phyloP scores from a whole-genome alignment of 2,329 filamentous ascomycete genomes.

The Aspergillus amoenus region DNA sequence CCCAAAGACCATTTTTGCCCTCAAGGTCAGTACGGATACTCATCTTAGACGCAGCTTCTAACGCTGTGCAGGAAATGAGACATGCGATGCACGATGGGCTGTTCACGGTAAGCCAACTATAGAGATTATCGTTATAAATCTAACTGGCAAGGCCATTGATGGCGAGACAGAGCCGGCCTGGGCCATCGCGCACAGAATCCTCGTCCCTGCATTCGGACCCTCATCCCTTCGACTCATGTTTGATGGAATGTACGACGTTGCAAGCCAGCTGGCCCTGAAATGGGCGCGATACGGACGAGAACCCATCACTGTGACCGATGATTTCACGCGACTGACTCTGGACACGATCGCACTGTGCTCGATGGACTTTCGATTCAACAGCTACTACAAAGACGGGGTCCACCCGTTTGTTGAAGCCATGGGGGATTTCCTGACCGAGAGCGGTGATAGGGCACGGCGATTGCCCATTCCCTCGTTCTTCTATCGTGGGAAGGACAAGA shows the following conservation, averaged over 20 bases:
- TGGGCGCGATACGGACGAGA: not conserved
- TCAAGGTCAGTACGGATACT: not conserved
- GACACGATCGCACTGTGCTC: slow-evolving; percentile 45
- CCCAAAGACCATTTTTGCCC: not conserved
- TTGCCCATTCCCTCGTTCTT: not conserved
- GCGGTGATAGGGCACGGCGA: slow-evolving; percentile 26
- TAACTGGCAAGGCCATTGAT: not conserved
- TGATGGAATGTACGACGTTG: not conserved
- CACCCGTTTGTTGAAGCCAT: slow-evolving; percentile 71
- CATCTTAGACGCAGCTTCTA: not conserved
- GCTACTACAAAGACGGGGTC: slow-evolving; percentile 66
- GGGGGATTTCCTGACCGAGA: slow-evolving; percentile 60
- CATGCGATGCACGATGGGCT: not conserved
- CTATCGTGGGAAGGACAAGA: not conserved
- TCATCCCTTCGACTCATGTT: not conserved
- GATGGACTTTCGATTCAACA: slow-evolving; percentile 75
- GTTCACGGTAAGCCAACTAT: not conserved
- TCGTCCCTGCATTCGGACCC: slow-evolving; percentile 5
- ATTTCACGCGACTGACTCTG: not conserved
- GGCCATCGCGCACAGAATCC: not conserved
- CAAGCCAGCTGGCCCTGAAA: not conserved
- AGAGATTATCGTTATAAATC: not conserved
- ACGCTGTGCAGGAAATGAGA: not conserved
- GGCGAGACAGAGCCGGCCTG: not conserved
- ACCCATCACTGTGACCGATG: not conserved